These are phyloP conservation scores for Pythium scleroteichum DNA, from an alignment of 352 stramenopile genomes.

Conservation along the genomic window DNA sequence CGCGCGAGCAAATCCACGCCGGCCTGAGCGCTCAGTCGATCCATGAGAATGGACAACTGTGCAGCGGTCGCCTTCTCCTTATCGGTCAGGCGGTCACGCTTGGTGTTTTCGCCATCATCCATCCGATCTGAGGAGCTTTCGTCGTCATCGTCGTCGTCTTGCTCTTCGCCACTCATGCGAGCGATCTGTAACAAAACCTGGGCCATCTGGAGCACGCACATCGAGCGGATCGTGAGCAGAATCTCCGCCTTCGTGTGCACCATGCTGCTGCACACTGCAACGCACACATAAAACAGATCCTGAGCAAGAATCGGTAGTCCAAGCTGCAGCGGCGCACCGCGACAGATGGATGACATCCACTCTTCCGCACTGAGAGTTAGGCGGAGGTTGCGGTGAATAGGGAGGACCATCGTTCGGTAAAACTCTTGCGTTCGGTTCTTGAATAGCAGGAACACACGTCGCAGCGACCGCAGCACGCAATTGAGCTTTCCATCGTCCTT, in stretches of 20 bases:
- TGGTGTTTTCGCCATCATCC: slow-evolving; percentile 25
- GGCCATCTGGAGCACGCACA: slow-evolving; percentile 78
- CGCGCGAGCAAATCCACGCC: slow-evolving; percentile 37
- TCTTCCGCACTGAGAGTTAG: slow-evolving; percentile 42
- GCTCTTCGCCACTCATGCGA: slow-evolving; percentile 52
- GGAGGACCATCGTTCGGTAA: slow-evolving; percentile 47
- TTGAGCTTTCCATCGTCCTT: slow-evolving; percentile 84
- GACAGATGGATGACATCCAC: slow-evolving; percentile 48
- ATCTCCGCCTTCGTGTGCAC: slow-evolving; percentile 78
- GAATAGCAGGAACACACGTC: slow-evolving; percentile 59
- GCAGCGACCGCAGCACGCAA: slow-evolving; percentile 60
- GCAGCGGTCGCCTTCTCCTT: slow-evolving; percentile 18
- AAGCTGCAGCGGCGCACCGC: slow-evolving; percentile 52
- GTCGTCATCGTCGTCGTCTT: slow-evolving; percentile 44
- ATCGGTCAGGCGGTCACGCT: slow-evolving; percentile 46
- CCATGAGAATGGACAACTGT: slow-evolving; percentile 42
- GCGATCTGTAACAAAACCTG: slow-evolving; percentile 75
- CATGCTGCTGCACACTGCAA: slow-evolving; percentile 80
- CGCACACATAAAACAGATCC: slow-evolving; percentile 74
- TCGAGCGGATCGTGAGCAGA: slow-evolving; percentile 70
- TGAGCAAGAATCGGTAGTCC: slow-evolving; percentile 66
- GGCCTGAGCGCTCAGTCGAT: slow-evolving; percentile 39
- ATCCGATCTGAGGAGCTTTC: slow-evolving; percentile 21
- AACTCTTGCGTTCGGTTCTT: slow-evolving; percentile 50
- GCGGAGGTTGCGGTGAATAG: slow-evolving; percentile 52